A percentile compares a stretch with the other conserved stretches of the same genome.
phyloP scores from a whole-genome alignment of 768 basidiomycete genomes.

The Russula foetens region DNA sequence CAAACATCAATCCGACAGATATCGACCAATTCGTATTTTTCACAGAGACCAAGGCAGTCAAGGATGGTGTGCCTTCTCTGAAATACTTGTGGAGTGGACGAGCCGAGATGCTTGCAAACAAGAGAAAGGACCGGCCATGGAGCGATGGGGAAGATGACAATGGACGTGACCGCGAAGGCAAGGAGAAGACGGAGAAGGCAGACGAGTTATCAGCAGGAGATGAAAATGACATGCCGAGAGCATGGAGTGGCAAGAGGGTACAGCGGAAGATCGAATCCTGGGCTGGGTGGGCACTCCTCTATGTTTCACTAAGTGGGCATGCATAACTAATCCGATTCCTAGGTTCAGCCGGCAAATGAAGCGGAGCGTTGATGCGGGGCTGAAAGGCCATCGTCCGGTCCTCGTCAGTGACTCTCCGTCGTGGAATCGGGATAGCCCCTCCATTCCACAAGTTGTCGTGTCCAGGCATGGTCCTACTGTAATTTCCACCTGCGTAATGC shows the following conservation, averaged over 20 bases:
- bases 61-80: constrained; percentile 29
- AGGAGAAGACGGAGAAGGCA: constrained; percentile 25
- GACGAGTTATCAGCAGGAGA: constrained; percentile 23
- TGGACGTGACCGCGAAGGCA: constrained; percentile 30
- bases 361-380: constrained; percentile 27
- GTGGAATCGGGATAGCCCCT: constrained; percentile 18
- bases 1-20: constrained; percentile 32
- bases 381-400: constrained; percentile 16
- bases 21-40: constrained; percentile 43
- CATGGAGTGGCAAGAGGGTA: constrained; percentile 30
- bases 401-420: constrained; percentile 18
- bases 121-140: constrained; percentile 30
- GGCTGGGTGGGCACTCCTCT: constrained; percentile 33
- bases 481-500: background rate
- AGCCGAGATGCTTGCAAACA: constrained; percentile 24
- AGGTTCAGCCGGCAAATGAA: constrained; percentile 29
- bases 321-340: background rate
- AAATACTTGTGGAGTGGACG: constrained; percentile 32
- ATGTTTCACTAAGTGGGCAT: background rate
- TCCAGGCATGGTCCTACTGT: constrained; percentile 29
- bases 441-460: constrained; percentile 34
- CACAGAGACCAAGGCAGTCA: constrained; percentile 29
- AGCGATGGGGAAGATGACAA: constrained; percentile 32
- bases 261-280: constrained; percentile 43
- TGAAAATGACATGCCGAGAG: constrained; percentile 26